Evolutionary conservation across 2,329 filamentous ascomycete species (phyloP).

Genomic region (Karstenula rhodostoma): DNA sequence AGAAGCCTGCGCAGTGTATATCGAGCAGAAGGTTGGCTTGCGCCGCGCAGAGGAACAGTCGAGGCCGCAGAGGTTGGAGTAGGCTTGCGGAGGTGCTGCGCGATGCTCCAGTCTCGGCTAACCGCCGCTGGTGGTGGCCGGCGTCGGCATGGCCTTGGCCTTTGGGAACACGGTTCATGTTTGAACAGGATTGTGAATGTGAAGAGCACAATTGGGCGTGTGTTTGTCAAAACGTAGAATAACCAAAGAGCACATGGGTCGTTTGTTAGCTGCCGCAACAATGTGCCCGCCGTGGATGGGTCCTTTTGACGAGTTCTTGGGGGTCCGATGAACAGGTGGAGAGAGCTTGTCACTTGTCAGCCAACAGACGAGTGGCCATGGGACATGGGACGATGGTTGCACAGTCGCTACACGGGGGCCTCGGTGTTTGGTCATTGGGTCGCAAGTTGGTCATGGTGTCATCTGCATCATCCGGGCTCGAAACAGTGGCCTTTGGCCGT

Average conservation of each 20-base stretch:
- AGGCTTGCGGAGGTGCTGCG: slow-evolving; percentile 20
- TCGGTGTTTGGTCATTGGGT: neutral
- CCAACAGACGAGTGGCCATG: neutral
- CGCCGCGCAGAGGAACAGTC: neutral
- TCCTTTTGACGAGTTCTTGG: neutral
- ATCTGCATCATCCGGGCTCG: neutral
- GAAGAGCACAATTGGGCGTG: neutral
- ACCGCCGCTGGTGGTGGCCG: slow-evolving; percentile 8
- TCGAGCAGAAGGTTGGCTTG: neutral
- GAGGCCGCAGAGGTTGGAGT: slow-evolving; percentile 6
- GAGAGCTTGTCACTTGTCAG: slow-evolving; percentile 4
- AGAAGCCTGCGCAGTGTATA: neutral
- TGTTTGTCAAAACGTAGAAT: neutral
- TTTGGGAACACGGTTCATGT: neutral
- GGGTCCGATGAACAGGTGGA: slow-evolving; percentile 5
- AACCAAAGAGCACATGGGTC: neutral
- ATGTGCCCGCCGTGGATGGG: neutral
- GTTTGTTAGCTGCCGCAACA: neutral
- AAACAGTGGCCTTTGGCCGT: neutral
- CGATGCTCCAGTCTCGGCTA: slow-evolving; percentile 24
- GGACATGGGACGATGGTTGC: slow-evolving; percentile 1
- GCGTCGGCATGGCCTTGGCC: slow-evolving; percentile 11
- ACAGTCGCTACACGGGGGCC: slow-evolving; percentile 3
- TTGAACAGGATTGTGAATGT: neutral
- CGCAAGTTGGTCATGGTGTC: neutral